These are phyloP conservation scores for Conringia planisiliqua DNA, from an alignment of 345 rosid genomes.

Conservation along the genomic window DNA sequence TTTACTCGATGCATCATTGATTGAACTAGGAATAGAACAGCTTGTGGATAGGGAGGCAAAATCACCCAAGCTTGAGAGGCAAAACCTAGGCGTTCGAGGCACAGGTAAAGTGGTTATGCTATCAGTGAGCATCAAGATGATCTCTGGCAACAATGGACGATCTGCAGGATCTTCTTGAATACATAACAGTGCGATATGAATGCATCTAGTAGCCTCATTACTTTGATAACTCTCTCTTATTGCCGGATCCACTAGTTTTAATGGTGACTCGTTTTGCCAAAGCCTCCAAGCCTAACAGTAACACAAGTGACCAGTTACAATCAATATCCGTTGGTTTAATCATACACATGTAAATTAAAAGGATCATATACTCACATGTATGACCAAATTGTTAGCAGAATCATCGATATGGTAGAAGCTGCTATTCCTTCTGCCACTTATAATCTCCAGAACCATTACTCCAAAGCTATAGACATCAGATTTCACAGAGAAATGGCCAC, in stretches of 20 bases:
- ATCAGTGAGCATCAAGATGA: neutral
- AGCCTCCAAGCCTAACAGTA: constrained; percentile 10
- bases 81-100: neutral
- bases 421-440: constrained; percentile 1
- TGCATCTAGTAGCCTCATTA: neutral
- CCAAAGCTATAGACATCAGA: constrained; percentile 8
- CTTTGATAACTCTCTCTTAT: neutral
- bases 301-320: neutral
- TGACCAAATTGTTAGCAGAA: neutral
- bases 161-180: constrained; percentile 9
- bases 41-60: neutral
- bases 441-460: neutral
- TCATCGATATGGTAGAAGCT: neutral
- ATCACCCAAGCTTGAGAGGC: neutral
- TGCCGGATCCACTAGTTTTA: neutral
- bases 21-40: neutral
- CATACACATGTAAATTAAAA: neutral
- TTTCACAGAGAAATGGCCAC: constrained; percentile 1
- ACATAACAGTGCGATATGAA: neutral
- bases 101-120: neutral
- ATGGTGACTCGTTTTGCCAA: neutral
- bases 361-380: neutral
- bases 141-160: neutral
- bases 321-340: neutral
- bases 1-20: neutral